Evolutionary conservation across 306 rosid genomes (phyloP), one percentile per base, ranked within the genome.

Genomic region (Dryas drummondii): DNA sequence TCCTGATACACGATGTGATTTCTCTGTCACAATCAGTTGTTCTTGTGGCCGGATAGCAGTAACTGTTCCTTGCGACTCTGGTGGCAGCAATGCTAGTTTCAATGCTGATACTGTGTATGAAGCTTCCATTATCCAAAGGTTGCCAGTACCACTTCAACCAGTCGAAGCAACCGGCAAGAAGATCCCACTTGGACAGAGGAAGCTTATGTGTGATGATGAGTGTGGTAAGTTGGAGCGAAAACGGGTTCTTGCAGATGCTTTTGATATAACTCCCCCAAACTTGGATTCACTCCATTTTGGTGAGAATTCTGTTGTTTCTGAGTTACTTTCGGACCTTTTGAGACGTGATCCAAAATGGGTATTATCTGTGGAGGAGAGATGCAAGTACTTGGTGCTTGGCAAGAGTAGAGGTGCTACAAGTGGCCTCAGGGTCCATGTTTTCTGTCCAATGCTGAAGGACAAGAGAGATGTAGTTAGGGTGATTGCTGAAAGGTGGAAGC

Each of bases 401-500:
- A 91, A 88, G 85, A 81, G 79, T 73, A 91, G 78, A 85, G 94
- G 96, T 82, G 69, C 79, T 32, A 57, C 86, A 5, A 83, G 82
- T 64, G 90, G 97, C 83, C 88, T 93, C 15, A 88, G 79, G 73
- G 86, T 86, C 52, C 98, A 93, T 77, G 91, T 91, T 66, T 93
- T 93, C 81, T 91, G 96, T 78, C 94, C 96, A 49, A 91, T 89
- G 94, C 50, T 75, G 51, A 93, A 93, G 85, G 98, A 91, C 10
- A 93, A 89, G 82, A 88, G 97, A 74, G 98, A 93, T 87, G 91
- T 87, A 11, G 82, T 93, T 71, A 81, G 91, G 82, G 76, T 87
- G 68, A 93, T 93, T 26, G 92, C 97, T 73, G 96, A 84, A 37
- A 89, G 97, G 84, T 93, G 98, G 98, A 93, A 91, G 87, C 93